Evolutionary conservation across 352 stramenopile genomes (phyloP).

Genomic region (Phytophthora fragariaefolia): DNA sequence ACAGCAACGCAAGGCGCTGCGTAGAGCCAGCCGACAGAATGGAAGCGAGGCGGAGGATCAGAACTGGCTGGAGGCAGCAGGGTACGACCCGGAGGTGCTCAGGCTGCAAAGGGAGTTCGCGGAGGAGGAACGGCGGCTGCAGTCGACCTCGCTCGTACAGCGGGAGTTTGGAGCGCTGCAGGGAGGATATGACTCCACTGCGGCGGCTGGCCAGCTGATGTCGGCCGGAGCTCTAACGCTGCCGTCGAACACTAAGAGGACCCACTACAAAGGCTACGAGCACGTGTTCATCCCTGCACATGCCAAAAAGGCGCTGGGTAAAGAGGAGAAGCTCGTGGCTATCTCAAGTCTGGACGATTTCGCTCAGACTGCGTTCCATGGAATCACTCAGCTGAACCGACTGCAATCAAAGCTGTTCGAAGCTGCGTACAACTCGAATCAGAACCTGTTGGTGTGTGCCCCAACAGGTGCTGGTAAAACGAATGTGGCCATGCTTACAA

Average conservation of each 20-base stretch:
- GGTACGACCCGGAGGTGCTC: slow-evolving; percentile 83
- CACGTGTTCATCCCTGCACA: slow-evolving; percentile 84
- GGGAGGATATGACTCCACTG: slow-evolving; percentile 74
- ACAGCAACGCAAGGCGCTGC: slow-evolving; percentile 61
- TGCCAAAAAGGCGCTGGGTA: slow-evolving; percentile 62
- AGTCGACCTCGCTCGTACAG: slow-evolving; percentile 78
- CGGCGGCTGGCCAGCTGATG: slow-evolving; percentile 67
- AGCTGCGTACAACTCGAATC: slow-evolving; percentile 94
- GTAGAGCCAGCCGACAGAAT: slow-evolving; percentile 52
- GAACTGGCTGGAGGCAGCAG: slow-evolving; percentile 79
- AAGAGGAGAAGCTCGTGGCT: slow-evolving; percentile 64
- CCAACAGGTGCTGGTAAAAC: slow-evolving; percentile 97
- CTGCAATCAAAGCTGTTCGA: slow-evolving; percentile 99
- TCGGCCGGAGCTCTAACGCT: slow-evolving; percentile 61
- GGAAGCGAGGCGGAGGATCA: slow-evolving; percentile 47
- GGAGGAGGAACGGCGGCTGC: slow-evolving; percentile 60
- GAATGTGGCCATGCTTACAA: slow-evolving; percentile 98
- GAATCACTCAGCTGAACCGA: slow-evolving; percentile 93
- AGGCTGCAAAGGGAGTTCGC: slow-evolving; percentile 75
- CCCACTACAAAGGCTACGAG: slow-evolving; percentile 84
- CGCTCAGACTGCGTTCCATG: slow-evolving; percentile 79
- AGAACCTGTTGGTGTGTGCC: slow-evolving; percentile 97
- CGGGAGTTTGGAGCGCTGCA: slow-evolving; percentile 75
- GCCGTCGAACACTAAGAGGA: slow-evolving; percentile 70
- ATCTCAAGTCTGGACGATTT: slow-evolving; percentile 77